Conservation (phyloP, 352 stramenopile genomes). For the Pythium folliculosum region DNA sequence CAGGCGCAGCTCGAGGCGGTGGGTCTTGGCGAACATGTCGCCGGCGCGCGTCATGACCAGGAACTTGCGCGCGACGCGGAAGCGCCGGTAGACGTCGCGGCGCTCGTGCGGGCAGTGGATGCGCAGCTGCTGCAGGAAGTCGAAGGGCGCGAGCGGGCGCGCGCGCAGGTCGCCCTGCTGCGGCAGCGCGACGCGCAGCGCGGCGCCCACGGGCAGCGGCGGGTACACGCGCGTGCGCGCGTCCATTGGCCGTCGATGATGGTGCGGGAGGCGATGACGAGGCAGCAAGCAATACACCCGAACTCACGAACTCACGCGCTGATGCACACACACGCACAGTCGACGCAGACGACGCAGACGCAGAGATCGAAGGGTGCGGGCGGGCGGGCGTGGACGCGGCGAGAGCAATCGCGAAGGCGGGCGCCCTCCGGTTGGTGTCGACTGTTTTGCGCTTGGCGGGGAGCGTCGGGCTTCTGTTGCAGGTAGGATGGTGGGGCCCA, state of each 20-base stretch:
- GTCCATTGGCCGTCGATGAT: constrained; percentile 27
- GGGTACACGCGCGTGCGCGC: constrained; percentile 71
- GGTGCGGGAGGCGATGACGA: no score
- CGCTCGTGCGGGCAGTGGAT: constrained; percentile 53
- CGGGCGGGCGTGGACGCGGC: no score
- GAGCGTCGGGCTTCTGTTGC: constrained; percentile 6
- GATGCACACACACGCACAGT: no score
- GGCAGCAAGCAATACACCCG: no score
- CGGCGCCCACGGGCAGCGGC: constrained; percentile 39
- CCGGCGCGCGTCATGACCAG: constrained; percentile 74
- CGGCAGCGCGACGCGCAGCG: constrained; percentile 55
- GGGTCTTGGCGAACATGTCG: constrained; percentile 62
- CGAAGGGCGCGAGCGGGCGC: constrained; percentile 45
- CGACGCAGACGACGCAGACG: no score
- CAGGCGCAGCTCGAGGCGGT: constrained; percentile 35
- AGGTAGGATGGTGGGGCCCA: constrained; percentile 13
- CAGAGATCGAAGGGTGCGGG: no score
- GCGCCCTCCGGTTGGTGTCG: neutral
- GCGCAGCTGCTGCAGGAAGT: constrained; percentile 50
- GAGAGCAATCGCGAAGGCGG: no score
- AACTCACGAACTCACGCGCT: no score
- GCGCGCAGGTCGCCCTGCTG: constrained; percentile 55
- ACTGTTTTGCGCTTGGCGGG: no score
- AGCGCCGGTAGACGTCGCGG: constrained; percentile 52
- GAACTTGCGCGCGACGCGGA: constrained; percentile 65